These are phyloP conservation scores for Begonia masoniana DNA, from an alignment of 306 rosid genomes.

Conservation along the genomic window DNA sequence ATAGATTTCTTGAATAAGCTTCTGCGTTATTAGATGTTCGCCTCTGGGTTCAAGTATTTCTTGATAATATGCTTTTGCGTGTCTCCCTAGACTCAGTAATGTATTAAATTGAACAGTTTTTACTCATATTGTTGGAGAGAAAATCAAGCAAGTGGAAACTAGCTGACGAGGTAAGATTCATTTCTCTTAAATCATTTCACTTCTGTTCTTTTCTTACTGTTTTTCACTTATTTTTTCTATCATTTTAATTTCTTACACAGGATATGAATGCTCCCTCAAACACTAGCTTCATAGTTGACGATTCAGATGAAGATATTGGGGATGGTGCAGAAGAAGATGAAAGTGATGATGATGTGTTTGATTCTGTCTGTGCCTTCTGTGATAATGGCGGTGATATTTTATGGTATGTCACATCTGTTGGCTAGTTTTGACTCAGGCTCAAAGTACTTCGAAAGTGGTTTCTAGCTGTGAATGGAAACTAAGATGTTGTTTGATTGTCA, in stretches of 20 bases:
- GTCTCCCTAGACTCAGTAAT: constrained; percentile 3
- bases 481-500: too few species aligned
- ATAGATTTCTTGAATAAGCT: background rate
- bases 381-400: constrained; percentile 74
- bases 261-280: constrained; percentile 36
- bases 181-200: constrained; percentile 1
- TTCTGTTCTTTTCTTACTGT: background rate
- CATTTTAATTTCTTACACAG: constrained; percentile 26
- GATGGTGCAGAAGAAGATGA: constrained; percentile 43
- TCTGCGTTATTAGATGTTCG: background rate
- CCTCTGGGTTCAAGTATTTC: too few species aligned
- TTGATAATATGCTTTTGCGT: too few species aligned
- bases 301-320: constrained; percentile 26
- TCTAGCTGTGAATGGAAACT: too few species aligned
- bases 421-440: background rate
- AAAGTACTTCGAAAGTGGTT: background rate
- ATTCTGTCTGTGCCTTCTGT: constrained; percentile 79
- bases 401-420: constrained; percentile 34
- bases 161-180: constrained; percentile 39
- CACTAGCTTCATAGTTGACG: constrained; percentile 61
- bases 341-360: constrained; percentile 51
- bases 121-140: constrained; percentile 35
- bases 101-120: constrained; percentile 43
- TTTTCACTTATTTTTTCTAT: background rate
- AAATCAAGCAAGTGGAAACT: constrained; percentile 28